Evolutionary conservation across 495 filamentous ascomycete species (phyloP), one percentile per base, ranked within the genome.

Genomic region (Penicillium robsamsonii): DNA sequence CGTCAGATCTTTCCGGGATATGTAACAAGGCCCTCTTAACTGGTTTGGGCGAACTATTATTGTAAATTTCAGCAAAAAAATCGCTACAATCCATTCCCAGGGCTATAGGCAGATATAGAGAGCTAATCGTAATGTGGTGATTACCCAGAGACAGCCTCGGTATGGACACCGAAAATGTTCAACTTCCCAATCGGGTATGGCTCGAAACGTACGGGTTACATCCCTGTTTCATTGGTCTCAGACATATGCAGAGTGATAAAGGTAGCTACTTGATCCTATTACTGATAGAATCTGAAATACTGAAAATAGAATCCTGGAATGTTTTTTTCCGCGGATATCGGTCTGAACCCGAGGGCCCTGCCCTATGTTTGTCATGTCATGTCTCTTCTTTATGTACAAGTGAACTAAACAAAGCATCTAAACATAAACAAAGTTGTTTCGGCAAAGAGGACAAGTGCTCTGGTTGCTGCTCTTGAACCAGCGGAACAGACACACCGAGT

Each of bases 391-490:
- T 68, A 67, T 62, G 59, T 51, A 67, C 56, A 56, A 37, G 53
- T 57, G 44, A 57, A 55, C 42, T 11, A 15, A 17, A 49, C 35
- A 27, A 31, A 46, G 25, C 13, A 18, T 25, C 62, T 51, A 75
- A 41, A 74, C 71, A 73, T 87, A 91, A 53, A 87, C 84, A 68
- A 95, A 94, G 33, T 86, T 82, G 69, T 91, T 94, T 56, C 91
- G 76, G 72, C 93, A 97, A 54, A 97, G 76, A 47, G 93, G 92
- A 69, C 93, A 98, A 50, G 84, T 91, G 63, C 86, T 92, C 63
- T 87, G 84, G 70, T 91, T 92, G 66, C 91, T 95, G 65, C 83
- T 92, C 81, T 89, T 87, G 77, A 98, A 97, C 93, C 93, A 98
- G 70, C 91, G 90, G 76, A 87, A 93, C 70, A 98, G 73, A 75